Percentiles rank a stretch among this genome's conserved stretches.
Conservation (phyloP, 78 protist species). For the Dictyostelium citrinum region DNA sequence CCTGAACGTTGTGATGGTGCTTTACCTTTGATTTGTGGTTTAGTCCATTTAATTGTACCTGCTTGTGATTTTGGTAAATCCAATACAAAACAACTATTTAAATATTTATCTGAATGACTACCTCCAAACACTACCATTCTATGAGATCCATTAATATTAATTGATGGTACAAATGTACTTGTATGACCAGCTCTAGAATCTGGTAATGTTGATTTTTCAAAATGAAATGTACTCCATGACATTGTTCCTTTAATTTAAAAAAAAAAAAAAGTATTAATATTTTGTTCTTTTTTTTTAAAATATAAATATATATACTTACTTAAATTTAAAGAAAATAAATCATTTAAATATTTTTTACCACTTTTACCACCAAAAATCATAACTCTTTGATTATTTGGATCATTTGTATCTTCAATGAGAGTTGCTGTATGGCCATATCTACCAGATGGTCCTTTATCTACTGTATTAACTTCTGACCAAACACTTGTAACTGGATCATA, state of each 20-base stretch:
- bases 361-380: conserved; percentile 61
- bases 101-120: conserved; percentile 27
- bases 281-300: neutral
- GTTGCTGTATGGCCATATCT: conserved; percentile 67
- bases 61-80: conserved; percentile 40
- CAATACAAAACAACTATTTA: conserved; percentile 46
- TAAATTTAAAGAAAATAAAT: conserved; percentile 37
- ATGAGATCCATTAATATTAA: neutral
- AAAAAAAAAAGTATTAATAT: neutral
- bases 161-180: conserved; percentile 29
- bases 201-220: conserved; percentile 37
- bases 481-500: conserved; percentile 53
- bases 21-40: conserved; percentile 42
- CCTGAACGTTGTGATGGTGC: conserved; percentile 13
- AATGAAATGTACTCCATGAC: conserved; percentile 80
- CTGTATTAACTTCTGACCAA: conserved; percentile 56
- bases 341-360: conserved; percentile 51
- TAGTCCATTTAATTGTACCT: conserved; percentile 56
- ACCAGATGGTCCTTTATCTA: conserved; percentile 70
- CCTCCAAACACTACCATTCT: conserved; percentile 56
- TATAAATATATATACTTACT: neutral
- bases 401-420: neutral
- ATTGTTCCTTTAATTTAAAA: conserved; percentile 31
- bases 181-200: conserved; percentile 66
- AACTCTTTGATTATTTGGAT: neutral